Base-by-base conservation (phyloP, 768 basidiomycete species). In the Serendipita sp. region DNA sequence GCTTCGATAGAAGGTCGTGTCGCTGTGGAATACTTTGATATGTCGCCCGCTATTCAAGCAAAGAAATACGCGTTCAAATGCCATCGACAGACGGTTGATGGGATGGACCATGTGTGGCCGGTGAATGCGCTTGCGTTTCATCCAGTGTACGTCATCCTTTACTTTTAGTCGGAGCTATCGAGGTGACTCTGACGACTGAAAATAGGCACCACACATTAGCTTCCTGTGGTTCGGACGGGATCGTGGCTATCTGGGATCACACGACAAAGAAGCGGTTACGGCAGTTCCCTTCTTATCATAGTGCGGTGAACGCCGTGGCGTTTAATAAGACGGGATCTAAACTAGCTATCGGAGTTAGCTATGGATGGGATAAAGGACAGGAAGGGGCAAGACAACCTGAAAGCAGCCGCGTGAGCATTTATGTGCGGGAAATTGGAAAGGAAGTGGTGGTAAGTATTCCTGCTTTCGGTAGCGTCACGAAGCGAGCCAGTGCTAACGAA, bases 221-320 rank as follows among this genome's bases (percentile, higher is more conserved):
- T 0, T 94, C 94, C 0, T 94, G 87, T 2, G 96, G 96, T 44
- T 95, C 92, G 0, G 96, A 99, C 73, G 86, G 86, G 0, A 88
- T 88, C 1, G 90, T 98, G 47, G 92, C 92, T 0, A 86, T 98
- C 66, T 99, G 96, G 96, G 96, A 98, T 72, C 92, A 94, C 74
- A 86, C 87, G 68, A 87, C 94, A 64, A 96, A 97, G 78, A 98
- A 98, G 72, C 85, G 96, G 1, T 77, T 98, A 63, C 85, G 92
- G 30, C 92, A 95, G 69, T 94, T 89, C 68, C 85, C 86, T 0
- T 89, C 89, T 71, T 92, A 85, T 75, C 74, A 79, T 3, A 79
- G 82, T 0, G 80, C 86, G 2, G 84, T 96, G n/a, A 83, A 90
- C 0, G 81, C 86, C 0, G 77, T 93, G 45, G 82, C 87, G 0